Base-by-base conservation (phyloP, 805 yeast species). In the Kodamaea lidongshanica region DNA sequence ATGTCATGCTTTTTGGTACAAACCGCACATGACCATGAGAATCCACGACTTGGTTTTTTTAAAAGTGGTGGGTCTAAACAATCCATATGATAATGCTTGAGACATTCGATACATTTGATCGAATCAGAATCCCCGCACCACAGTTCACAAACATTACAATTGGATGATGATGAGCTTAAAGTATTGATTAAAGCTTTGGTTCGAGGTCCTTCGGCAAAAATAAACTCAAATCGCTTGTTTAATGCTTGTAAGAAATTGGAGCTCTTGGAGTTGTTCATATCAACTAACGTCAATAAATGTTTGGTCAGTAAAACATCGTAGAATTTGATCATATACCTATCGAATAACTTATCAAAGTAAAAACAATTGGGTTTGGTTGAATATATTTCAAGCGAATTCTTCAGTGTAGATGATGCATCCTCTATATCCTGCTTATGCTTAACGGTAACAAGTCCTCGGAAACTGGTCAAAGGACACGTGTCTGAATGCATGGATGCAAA, bases 401-500 rank as follows among this genome's bases (percentile, higher is more conserved):
- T 15, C 15, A 14, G 22, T n/a, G 24, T 17, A 19, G 16, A 17
- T 27, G 40, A 51, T 27, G 49, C 55, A 30, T 74, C 72, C 8
- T 65, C 71, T 16, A 86, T 72, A 32, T 82, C 88, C 30, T 70
- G 73, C 36, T 68, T 70, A 51, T 81, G 94, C 32, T 65, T 63
- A 3, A 92, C 94, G 0, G 65, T 60, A 36, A 83, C 85, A 34
- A 67, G 59, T 1, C 97, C 96, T 33, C 97, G 61, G 40, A 72
- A 78, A 31, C 86, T 76, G 18, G 63, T 58, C 3, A 87, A 47
- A 0, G 95, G 94, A 40, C 96, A 85, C 5, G 74, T 61, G 51
- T 84, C 96, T 16, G 83, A 72, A 48, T 88, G 94, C 77, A 86
- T 73, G 0, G 95, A 82, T 0, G 92, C 92, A 49, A 67, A 86